These are phyloP conservation scores for Penicillium pancosmium DNA, from an alignment of 495 filamentous ascomycete species.

Conservation along the genomic window DNA sequence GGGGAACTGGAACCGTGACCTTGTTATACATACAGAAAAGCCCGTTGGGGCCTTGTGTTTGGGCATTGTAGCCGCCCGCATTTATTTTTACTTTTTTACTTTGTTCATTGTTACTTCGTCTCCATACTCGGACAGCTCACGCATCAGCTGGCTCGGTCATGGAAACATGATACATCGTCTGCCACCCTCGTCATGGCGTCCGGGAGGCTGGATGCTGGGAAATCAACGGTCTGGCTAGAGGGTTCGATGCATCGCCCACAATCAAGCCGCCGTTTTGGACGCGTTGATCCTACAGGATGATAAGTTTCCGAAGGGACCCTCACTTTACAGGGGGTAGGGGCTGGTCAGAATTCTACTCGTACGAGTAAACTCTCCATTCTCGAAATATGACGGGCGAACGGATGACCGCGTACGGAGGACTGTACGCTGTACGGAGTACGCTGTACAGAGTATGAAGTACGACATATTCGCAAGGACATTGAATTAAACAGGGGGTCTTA, in stretches of 20 bases:
- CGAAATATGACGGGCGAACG: background rate
- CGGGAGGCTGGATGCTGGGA: background rate
- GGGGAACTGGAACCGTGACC: background rate
- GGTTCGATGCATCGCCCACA: background rate
- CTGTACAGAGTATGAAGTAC: background rate
- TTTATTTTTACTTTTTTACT: background rate
- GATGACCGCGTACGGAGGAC: constrained; percentile 3
- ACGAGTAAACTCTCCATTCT: background rate
- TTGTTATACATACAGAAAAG: background rate
- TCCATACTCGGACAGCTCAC: background rate
- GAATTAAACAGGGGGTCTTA: background rate
- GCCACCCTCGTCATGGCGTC: constrained; percentile 1
- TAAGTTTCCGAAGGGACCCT: constrained; percentile 4
- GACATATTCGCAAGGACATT: background rate
- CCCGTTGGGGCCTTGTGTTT: background rate
- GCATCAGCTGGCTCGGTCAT: constrained; percentile 15
- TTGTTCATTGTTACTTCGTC: background rate
- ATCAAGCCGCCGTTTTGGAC: constrained; percentile 7
- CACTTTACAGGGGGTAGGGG: background rate
- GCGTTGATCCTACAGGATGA: constrained; percentile 2
- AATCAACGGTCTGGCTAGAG: background rate
- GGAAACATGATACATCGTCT: constrained; percentile 10
- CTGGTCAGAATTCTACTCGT: constrained; percentile 8
- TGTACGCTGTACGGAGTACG: background rate
- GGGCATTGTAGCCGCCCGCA: constrained; percentile 2